phyloP scores from a whole-genome alignment of 2,329 filamentous ascomycete species.

The Cordyceps farinosa region DNA sequence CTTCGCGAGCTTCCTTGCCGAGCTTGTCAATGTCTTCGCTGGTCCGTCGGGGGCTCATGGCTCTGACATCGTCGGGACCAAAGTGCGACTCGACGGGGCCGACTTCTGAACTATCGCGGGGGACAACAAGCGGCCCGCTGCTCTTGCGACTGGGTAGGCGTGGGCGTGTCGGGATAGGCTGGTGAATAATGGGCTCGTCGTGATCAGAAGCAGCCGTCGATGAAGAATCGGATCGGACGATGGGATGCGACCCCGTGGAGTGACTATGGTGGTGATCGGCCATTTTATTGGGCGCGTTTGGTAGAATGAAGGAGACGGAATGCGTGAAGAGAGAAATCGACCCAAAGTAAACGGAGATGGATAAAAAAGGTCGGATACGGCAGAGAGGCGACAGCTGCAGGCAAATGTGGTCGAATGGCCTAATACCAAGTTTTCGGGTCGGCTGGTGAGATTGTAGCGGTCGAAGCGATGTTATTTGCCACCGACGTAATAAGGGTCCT shows the following conservation, averaged over 20 bases:
- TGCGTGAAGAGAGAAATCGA: not conserved
- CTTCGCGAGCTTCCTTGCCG: constrained; percentile 73
- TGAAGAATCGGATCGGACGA: constrained; percentile 38
- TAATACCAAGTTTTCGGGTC: too few species aligned
- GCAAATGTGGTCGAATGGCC: too few species aligned
- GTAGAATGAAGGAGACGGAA: not conserved
- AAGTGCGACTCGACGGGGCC: constrained; percentile 72
- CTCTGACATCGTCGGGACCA: constrained; percentile 82
- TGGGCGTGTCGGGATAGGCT: constrained; percentile 57
- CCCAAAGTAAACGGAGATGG: not conserved
- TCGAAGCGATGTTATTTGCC: constrained; percentile 11
- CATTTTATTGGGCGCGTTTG: constrained; percentile 17
- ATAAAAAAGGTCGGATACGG: too few species aligned
- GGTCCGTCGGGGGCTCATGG: constrained; percentile 90
- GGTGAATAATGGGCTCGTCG: constrained; percentile 42
- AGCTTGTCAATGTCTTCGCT: constrained; percentile 87
- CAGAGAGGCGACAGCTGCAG: not conserved
- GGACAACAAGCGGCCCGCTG: constrained; percentile 79
- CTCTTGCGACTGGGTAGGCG: constrained; percentile 70
- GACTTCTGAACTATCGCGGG: constrained; percentile 69
- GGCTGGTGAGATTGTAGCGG: not conserved
- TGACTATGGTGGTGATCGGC: constrained; percentile 24
- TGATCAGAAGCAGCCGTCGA: constrained; percentile 32
- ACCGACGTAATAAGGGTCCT: constrained; percentile 18
- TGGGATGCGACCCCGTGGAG: constrained; percentile 27